Percentiles rank a stretch among this genome's conserved stretches.
These are phyloP conservation scores for Xylaria intraflava DNA, from an alignment of 495 filamentous ascomycete species.

Conservation along the genomic window DNA sequence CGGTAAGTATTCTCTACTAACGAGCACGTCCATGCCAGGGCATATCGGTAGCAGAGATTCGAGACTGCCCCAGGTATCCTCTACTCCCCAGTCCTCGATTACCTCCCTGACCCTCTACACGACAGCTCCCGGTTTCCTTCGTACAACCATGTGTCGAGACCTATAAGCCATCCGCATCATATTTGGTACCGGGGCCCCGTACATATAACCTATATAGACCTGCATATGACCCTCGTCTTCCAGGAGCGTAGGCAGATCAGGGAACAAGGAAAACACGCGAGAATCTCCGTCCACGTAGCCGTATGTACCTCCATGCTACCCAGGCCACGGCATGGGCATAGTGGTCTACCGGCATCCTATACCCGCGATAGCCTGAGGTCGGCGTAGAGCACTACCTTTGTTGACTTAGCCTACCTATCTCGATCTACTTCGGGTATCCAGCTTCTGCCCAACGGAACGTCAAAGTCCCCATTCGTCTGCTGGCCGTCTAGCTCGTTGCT, in stretches of 20 bases:
- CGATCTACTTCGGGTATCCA: constrained; percentile 12
- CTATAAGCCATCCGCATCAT: constrained; percentile 12
- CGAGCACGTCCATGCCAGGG: neutral
- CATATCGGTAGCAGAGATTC: neutral
- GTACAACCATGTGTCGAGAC: constrained; percentile 12
- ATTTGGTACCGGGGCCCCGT: constrained; percentile 9
- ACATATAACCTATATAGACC: constrained; percentile 14
- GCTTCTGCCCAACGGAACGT: constrained; percentile 14
- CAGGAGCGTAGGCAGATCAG: constrained; percentile 7
- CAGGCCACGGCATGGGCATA: constrained; percentile 12
- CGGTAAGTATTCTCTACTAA: neutral
- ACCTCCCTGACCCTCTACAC: constrained; percentile 1
- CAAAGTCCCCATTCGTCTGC: constrained; percentile 8
- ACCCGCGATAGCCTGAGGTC: constrained; percentile 17
- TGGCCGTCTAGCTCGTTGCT: constrained; percentile 4
- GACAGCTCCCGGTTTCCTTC: constrained; percentile 9
- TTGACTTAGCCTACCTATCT: constrained; percentile 13
- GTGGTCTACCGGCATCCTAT: constrained; percentile 12
- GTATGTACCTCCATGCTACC: constrained; percentile 11
- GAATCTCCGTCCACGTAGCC: constrained; percentile 11
- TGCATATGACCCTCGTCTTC: constrained; percentile 11
- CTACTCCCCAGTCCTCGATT: neutral
- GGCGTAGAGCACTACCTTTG: constrained; percentile 9
- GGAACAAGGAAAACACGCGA: constrained; percentile 13
- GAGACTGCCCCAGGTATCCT: neutral